phyloP scores from a whole-genome alignment of 768 basidiomycete species.

The Termitomyces eurrhizus region DNA sequence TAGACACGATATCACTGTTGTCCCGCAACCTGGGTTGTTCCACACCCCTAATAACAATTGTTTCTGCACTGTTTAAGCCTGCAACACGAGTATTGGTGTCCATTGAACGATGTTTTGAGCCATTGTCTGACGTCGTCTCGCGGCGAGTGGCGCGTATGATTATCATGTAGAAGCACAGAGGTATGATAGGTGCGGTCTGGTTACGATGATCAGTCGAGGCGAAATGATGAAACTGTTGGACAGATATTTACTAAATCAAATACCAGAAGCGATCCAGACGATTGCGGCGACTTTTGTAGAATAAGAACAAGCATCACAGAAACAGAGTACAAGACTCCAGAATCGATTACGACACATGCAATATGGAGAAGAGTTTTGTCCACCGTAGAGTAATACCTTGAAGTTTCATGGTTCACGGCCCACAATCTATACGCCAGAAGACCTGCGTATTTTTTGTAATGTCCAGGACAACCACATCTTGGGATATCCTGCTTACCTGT shows the following conservation, averaged over 20 bases:
- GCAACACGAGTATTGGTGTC: no score
- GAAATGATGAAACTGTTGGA: background rate
- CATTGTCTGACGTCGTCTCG: background rate
- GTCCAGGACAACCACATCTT: background rate
- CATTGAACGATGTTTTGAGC: no score
- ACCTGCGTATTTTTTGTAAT: background rate
- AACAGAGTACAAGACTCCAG: constrained; percentile 1
- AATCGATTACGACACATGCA: constrained; percentile 1
- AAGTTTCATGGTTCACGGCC: background rate
- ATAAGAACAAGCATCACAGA: background rate
- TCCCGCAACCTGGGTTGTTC: background rate
- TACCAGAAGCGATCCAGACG: background rate
- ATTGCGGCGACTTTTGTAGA: background rate
- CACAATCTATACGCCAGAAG: constrained; percentile 9
- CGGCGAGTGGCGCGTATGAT: background rate
- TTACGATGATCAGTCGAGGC: background rate
- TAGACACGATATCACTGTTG: background rate
- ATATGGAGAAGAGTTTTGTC: background rate
- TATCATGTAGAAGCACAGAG: constrained; percentile 7
- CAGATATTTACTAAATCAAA: background rate
- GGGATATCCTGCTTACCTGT: background rate
- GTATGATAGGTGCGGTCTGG: constrained; percentile 1
- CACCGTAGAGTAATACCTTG: background rate
- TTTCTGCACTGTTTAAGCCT: background rate
- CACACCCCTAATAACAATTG: background rate